A percentile compares a stretch with the other conserved stretches of the same genome.
phyloP scores from a whole-genome alignment of 768 basidiomycete species.

The Mycena haematopus region DNA sequence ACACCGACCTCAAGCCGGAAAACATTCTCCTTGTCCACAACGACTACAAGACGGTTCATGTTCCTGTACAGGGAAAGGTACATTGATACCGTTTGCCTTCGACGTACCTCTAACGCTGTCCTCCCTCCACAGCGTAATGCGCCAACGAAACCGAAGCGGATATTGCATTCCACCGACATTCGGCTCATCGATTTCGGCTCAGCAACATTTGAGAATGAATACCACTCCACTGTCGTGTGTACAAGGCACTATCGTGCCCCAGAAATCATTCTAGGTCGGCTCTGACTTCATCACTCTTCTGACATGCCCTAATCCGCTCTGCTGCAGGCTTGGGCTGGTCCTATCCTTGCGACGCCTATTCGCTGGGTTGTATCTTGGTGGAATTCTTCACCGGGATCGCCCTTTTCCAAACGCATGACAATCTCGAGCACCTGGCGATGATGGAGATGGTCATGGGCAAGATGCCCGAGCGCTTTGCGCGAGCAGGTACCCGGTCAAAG shows the following conservation, averaged over 20 bases:
- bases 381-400: slow-evolving; percentile 98
- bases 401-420: slow-evolving; percentile 99
- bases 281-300: slow-evolving; percentile 6
- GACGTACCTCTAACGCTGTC: slow-evolving; percentile 25
- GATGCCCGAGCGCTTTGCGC: slow-evolving; percentile 88
- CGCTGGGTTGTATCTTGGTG: slow-evolving; percentile 96
- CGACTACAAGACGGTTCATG: slow-evolving; percentile 66
- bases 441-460: slow-evolving; percentile 99
- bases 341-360: slow-evolving; percentile 98
- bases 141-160: slow-evolving; percentile 71
- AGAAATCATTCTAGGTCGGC: slow-evolving; percentile 93
- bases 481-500: slow-evolving; percentile 77
- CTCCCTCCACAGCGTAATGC: slow-evolving; percentile 59
- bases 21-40: slow-evolving; percentile 95
- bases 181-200: slow-evolving; percentile 98
- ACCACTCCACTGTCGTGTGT: slow-evolving; percentile 97
- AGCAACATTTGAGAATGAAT: slow-evolving; percentile 97
- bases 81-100: slow-evolving; percentile 15
- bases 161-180: slow-evolving; percentile 89
- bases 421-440: slow-evolving; percentile 99
- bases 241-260: slow-evolving; percentile 99
- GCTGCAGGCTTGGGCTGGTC: slow-evolving; percentile 92
- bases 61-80: slow-evolving; percentile 74
- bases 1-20: slow-evolving; percentile 99
- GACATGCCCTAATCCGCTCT: slow-evolving; percentile 21